phyloP scores from a whole-genome alignment of 192 early-diverging fungal species.

The Coemansia sp. region DNA sequence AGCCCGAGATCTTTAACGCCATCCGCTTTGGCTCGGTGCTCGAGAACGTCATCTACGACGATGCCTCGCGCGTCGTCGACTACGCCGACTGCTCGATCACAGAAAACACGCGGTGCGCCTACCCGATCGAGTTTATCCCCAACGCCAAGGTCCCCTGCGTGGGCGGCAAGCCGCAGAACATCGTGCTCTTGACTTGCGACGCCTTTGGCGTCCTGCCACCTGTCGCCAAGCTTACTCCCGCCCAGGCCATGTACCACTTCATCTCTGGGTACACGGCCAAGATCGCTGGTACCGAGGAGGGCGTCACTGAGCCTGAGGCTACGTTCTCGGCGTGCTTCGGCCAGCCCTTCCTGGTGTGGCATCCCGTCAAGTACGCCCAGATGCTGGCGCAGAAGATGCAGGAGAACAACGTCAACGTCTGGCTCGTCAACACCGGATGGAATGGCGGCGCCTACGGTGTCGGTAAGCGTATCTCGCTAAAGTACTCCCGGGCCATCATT shows the following conservation, averaged over 20 bases:
- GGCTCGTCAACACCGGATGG: constrained; percentile 98
- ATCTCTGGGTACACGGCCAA: constrained; percentile 98
- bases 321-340: constrained; percentile 95
- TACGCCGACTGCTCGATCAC: constrained; percentile 70
- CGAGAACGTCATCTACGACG: constrained; percentile 90
- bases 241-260: constrained; percentile 96
- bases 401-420: constrained; percentile 82
- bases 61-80: constrained; percentile 68
- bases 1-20: constrained; percentile 97
- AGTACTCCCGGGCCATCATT: constrained; percentile 97
- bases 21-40: constrained; percentile 92
- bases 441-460: constrained; percentile 89
- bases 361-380: constrained; percentile 93
- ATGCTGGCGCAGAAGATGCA: constrained; percentile 97
- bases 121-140: constrained; percentile 94
- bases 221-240: constrained; percentile 81
- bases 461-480: constrained; percentile 91
- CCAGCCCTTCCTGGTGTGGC: constrained; percentile 96
- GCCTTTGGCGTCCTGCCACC: constrained; percentile 96
- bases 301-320: constrained; percentile 86
- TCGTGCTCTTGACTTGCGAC: constrained; percentile 95
- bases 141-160: constrained; percentile 94
- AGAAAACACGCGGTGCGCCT: constrained; percentile 96
- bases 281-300: constrained; percentile 96
- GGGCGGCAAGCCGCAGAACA: constrained; percentile 90